Conservation (phyloP, 192 early-diverging fungal genomes). For the Anaeromyces robustus region DNA sequence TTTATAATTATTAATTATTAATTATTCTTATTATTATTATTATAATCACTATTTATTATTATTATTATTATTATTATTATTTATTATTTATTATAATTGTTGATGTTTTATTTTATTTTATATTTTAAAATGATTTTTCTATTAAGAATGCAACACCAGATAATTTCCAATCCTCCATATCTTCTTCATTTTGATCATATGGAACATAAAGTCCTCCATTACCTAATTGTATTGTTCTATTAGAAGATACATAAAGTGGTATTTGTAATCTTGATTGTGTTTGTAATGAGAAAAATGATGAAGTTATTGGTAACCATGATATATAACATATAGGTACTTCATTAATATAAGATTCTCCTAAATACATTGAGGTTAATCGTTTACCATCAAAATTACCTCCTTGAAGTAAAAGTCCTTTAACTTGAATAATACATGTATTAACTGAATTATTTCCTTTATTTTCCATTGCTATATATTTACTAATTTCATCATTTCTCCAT, state of each 20-base stretch:
- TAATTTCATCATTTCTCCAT: not conserved
- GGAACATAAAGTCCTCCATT: not conserved
- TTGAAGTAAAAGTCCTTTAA: not conserved
- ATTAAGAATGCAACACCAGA: not conserved
- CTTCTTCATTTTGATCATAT: not conserved
- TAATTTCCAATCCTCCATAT: not conserved
- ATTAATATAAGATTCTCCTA: not conserved
- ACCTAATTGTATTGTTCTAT: not conserved
- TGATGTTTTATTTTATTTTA: too few relatives aligned
- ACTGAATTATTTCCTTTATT: not conserved
- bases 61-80: too few relatives aligned
- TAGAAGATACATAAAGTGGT: not conserved
- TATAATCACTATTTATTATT: too few relatives aligned
- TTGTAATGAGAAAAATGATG: not conserved
- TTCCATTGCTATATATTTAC: not conserved
- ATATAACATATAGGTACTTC: not conserved
- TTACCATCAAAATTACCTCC: not conserved
- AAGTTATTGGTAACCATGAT: not conserved
- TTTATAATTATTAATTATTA: too few relatives aligned
- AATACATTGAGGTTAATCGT: not conserved
- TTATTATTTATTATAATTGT: too few relatives aligned
- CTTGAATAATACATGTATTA: not conserved
- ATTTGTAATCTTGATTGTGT: not conserved
- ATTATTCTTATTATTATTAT: too few relatives aligned
- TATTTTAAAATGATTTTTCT: not conserved